Percentiles rank a stretch among this genome's conserved stretches.
Evolutionary conservation across 2,329 filamentous ascomycete genomes (phyloP).

Genomic region (Ustilaginoidea virens): DNA sequence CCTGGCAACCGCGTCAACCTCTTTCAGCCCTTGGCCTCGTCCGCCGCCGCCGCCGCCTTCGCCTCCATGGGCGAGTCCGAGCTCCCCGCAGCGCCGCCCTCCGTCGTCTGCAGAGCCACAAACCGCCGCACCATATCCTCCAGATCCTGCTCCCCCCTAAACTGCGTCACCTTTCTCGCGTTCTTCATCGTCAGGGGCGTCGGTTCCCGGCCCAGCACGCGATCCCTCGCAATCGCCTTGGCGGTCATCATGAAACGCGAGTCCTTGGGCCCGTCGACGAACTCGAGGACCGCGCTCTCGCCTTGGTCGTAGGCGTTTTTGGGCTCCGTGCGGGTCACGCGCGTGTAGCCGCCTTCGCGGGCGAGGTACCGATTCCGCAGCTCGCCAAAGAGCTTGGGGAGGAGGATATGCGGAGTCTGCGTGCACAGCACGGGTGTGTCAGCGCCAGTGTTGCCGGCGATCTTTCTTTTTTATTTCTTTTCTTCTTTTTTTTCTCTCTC

Average conservation of each 20-base stretch:
- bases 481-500: too few relatives aligned
- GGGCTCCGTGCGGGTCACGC: slow-evolving; percentile 82
- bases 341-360: slow-evolving; percentile 85
- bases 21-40: slow-evolving; percentile 1
- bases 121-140: slow-evolving; percentile 43
- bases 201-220: slow-evolving; percentile 37
- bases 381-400: slow-evolving; percentile 80
- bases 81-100: slow-evolving; percentile 5
- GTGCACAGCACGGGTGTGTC: too few relatives aligned
- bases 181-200: slow-evolving; percentile 65
- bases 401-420: slow-evolving; percentile 50
- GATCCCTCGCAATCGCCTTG: slow-evolving; percentile 57
- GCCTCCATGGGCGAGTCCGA: slow-evolving; percentile 3
- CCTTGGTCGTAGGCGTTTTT: slow-evolving; percentile 74
- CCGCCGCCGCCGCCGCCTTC: slow-evolving; percentile 10
- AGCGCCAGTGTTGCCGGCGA: too few relatives aligned
- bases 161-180: slow-evolving; percentile 71
- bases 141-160: slow-evolving; percentile 52
- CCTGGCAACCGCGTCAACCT: too few relatives aligned
- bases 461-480: neutral
- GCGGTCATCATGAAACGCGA: slow-evolving; percentile 92
- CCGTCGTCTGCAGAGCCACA: slow-evolving; percentile 12
- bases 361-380: slow-evolving; percentile 64
- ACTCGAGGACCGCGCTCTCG: slow-evolving; percentile 76
- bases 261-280: slow-evolving; percentile 88